phyloP scores from a whole-genome alignment of 2,329 filamentous ascomycete species.

The Cladosporium velox region DNA sequence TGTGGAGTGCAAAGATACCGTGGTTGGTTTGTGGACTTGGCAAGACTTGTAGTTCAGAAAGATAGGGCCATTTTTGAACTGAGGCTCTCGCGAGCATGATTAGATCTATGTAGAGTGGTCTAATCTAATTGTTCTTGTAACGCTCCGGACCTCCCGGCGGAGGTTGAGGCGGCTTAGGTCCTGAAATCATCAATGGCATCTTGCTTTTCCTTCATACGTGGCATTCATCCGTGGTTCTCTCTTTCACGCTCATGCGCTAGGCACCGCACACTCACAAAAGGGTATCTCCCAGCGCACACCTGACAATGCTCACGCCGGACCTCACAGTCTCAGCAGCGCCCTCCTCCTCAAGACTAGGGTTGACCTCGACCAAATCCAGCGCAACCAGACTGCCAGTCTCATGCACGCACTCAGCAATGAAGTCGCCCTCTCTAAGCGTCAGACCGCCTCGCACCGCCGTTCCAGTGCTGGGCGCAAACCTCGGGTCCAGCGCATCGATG shows the following conservation, averaged over 20 bases:
- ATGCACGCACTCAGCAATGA: constrained; percentile 75
- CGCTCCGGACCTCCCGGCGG: neutral
- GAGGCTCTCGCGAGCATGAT: constrained; percentile 2
- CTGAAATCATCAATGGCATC: neutral
- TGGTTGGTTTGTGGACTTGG: neutral
- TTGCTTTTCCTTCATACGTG: neutral
- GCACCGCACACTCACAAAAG: constrained; percentile 58
- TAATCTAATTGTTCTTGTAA: neutral
- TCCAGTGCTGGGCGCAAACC: constrained; percentile 94
- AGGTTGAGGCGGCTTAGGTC: neutral
- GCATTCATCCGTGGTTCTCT: neutral
- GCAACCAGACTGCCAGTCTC: constrained; percentile 59
- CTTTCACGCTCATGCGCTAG: neutral
- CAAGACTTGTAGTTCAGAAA: neutral
- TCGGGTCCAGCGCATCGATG: constrained; percentile 91
- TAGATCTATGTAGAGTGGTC: neutral
- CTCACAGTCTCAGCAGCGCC: constrained; percentile 84
- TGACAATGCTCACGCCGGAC: constrained; percentile 85
- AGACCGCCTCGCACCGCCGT: constrained; percentile 91
- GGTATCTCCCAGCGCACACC: constrained; percentile 90
- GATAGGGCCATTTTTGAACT: neutral
- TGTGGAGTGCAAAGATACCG: neutral
- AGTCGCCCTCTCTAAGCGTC: constrained; percentile 93
- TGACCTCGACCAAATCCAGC: constrained; percentile 59
- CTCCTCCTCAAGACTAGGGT: constrained; percentile 50